Percentiles rank a stretch among this genome's conserved stretches.
Conservation (phyloP, 371 early-diverging fungal genomes). For the Zychaea mexicana region DNA sequence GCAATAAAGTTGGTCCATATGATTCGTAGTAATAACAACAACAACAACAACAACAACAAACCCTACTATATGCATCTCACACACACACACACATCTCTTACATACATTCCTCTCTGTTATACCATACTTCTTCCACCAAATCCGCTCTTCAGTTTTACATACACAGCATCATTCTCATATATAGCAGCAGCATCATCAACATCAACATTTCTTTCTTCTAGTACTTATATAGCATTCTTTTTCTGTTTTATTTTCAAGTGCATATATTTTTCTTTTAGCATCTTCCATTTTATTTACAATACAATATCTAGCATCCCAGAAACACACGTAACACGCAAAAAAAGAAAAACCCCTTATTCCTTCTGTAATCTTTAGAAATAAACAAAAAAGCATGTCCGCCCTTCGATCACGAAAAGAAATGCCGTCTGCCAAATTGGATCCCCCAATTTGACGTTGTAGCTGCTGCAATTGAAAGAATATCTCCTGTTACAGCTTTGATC, state of each 20-base stretch:
- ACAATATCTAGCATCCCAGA: background rate
- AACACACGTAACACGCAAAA: too few relatives aligned
- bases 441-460: too few relatives aligned
- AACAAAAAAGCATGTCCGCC: constrained; percentile 1
- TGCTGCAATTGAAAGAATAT: too few relatives aligned
- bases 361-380: background rate
- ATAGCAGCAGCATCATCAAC: constrained; percentile 1
- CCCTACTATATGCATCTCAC: background rate
- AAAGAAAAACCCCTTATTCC: background rate
- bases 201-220: too few relatives aligned
- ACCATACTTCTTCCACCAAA: background rate
- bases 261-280: background rate
- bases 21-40: too few relatives aligned
- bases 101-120: background rate
- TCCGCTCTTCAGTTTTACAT: background rate
- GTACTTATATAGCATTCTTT: background rate
- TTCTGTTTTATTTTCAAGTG: background rate
- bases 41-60: too few relatives aligned
- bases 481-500: too few relatives aligned
- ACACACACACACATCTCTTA: background rate
- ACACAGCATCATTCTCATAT: background rate
- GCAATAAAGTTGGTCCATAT: constrained; percentile 25
- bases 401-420: too few relatives aligned
- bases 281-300: background rate
- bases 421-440: too few relatives aligned